Conservation (phyloP, 768 basidiomycete genomes). For the Saitozyma podzolica region DNA sequence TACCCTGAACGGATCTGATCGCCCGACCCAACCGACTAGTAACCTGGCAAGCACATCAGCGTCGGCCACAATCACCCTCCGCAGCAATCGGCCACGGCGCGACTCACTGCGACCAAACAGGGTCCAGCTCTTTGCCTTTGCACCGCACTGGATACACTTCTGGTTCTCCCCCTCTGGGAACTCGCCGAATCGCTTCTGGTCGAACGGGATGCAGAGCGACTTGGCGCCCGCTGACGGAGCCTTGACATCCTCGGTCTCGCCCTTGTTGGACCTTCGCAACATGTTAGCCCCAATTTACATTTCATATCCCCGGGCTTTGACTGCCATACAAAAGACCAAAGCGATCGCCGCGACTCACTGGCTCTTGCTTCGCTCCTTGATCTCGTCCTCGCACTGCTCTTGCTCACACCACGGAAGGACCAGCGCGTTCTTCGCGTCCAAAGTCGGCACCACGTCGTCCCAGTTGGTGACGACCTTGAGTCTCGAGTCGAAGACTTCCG, state of each 20-base stretch:
- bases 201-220: slow-evolving; percentile 92
- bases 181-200: slow-evolving; percentile 76
- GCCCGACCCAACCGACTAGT: not conserved
- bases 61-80: not conserved
- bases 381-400: slow-evolving; percentile 91
- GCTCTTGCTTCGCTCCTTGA: slow-evolving; percentile 88
- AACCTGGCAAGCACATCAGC: not conserved
- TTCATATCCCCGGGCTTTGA: not conserved
- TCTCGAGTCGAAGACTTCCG: slow-evolving; percentile 68
- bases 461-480: slow-evolving; percentile 76
- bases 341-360: slow-evolving; percentile 65
- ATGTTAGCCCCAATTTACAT: slow-evolving; percentile 4
- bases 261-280: slow-evolving; percentile 60
- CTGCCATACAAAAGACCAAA: not conserved
- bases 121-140: slow-evolving; percentile 91
- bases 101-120: slow-evolving; percentile 74
- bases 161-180: slow-evolving; percentile 77
- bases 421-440: slow-evolving; percentile 83
- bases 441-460: slow-evolving; percentile 87
- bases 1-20: not conserved
- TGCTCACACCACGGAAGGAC: slow-evolving; percentile 96
- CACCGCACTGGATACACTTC: slow-evolving; percentile 84
- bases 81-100: not conserved
- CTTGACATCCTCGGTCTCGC: slow-evolving; percentile 81
- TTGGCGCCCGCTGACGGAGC: slow-evolving; percentile 98